Conservation (phyloP, 805 yeast genomes). For the Saturnispora sekii region DNA sequence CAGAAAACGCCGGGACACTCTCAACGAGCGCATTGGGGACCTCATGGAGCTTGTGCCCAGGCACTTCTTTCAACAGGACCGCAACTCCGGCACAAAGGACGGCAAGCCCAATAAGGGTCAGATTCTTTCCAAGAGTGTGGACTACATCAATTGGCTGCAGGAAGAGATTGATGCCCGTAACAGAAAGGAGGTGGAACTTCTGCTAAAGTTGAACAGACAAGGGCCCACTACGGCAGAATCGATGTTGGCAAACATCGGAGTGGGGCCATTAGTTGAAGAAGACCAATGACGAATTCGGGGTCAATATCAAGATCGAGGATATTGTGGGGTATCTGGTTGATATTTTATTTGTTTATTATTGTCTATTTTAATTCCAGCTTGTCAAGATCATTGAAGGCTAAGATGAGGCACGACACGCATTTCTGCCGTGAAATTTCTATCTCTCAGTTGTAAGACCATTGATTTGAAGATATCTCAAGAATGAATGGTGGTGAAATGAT, state of each 20-base stretch:
- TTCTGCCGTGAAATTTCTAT: no score
- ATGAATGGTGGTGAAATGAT: no score
- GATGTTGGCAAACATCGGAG: conserved; percentile 70
- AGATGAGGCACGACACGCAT: no score
- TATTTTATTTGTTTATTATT: no score
- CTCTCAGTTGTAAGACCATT: no score
- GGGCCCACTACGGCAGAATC: conserved; percentile 70
- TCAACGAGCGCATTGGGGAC: conserved; percentile 50
- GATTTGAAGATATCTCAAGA: no score
- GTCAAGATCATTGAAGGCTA: no score
- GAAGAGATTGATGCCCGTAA: conserved; percentile 69
- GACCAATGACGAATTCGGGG: not conserved
- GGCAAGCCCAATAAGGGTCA: conserved; percentile 85
- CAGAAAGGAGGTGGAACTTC: conserved; percentile 66
- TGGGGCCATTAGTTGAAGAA: conserved; percentile 58
- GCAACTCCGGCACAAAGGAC: conserved; percentile 63
- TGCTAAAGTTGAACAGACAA: conserved; percentile 30
- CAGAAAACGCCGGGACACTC: conserved; percentile 44
- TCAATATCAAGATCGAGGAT: conserved; percentile 13
- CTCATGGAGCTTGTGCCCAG: conserved; percentile 26
- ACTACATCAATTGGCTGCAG: conserved; percentile 58
- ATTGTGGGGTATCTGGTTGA: no score
- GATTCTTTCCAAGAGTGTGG: conserved; percentile 65
- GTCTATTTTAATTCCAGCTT: no score
- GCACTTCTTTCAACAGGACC: conserved; percentile 35